Evolutionary conservation across 1,284 basidiomycete species (phyloP).

Genomic region (Melampsora larici-populina): DNA sequence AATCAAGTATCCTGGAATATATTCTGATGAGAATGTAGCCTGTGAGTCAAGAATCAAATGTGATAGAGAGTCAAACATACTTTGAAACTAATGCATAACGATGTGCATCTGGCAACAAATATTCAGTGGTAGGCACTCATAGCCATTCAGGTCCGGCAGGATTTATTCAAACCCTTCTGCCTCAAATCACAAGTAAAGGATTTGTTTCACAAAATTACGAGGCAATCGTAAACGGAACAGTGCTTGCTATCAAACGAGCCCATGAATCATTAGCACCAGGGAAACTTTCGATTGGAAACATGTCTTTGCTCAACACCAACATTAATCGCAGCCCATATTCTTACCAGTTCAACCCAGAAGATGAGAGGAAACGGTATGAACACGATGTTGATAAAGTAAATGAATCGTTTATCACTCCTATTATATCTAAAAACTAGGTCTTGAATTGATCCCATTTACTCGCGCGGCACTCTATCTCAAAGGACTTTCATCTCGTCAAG

Average conservation of each 20-base stretch:
- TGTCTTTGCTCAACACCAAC: constrained; percentile 64
- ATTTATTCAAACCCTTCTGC: constrained; percentile 68
- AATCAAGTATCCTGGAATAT: constrained; percentile 63
- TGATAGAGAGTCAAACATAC: background rate
- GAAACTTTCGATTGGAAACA: constrained; percentile 65
- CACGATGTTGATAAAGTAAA: constrained; percentile 65
- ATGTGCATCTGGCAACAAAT: no score
- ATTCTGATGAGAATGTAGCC: constrained; percentile 69
- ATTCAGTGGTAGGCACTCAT: constrained; percentile 66
- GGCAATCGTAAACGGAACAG: constrained; percentile 68
- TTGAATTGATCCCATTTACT: background rate
- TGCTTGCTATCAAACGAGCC: constrained; percentile 66
- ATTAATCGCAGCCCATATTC: constrained; percentile 70
- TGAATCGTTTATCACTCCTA: background rate
- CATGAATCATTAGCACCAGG: constrained; percentile 65
- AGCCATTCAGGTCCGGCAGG: constrained; percentile 74
- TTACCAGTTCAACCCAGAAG: constrained; percentile 68
- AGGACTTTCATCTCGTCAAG: constrained; percentile 63
- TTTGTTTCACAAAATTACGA: constrained; percentile 63
- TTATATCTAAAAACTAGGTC: background rate
- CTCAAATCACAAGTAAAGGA: constrained; percentile 70
- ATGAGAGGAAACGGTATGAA: constrained; percentile 65
- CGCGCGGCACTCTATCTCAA: background rate
- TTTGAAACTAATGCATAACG: no score
- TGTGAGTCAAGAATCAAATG: constrained; percentile 46